Conservation (phyloP, 495 filamentous ascomycete species). For the Chaetomium tenue region DNA sequence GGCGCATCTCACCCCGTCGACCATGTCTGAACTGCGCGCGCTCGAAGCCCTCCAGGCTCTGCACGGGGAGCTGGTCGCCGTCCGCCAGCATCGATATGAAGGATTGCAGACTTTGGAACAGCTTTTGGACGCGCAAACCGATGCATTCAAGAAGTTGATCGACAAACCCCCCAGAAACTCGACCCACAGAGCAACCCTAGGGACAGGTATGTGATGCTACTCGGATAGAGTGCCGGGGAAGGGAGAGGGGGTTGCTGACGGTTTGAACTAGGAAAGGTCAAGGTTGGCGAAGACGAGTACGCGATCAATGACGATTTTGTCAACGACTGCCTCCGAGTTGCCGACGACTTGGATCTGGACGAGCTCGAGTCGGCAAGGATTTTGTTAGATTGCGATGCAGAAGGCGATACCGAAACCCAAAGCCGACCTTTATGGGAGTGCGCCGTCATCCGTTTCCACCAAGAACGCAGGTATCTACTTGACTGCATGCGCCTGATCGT, state of each 20-base stretch:
- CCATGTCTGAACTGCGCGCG: constrained; percentile 64
- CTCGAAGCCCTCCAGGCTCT: constrained; percentile 71
- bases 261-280: constrained; percentile 61
- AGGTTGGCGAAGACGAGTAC: constrained; percentile 68
- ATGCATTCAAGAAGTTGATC: constrained; percentile 73
- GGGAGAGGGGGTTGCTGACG: constrained; percentile 37
- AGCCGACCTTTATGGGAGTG: constrained; percentile 68
- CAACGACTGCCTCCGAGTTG: constrained; percentile 70
- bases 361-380: constrained; percentile 77
- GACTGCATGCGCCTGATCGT: constrained; percentile 78
- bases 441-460: constrained; percentile 81
- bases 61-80: constrained; percentile 70
- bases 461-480: constrained; percentile 70
- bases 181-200: constrained; percentile 53
- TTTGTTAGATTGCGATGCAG: constrained; percentile 64
- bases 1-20: constrained; percentile 20
- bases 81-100: constrained; percentile 59
- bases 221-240: neutral
- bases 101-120: constrained; percentile 62
- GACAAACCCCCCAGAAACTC: constrained; percentile 71
- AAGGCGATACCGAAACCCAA: constrained; percentile 60
- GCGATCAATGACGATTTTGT: constrained; percentile 83
- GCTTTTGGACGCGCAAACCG: constrained; percentile 65
- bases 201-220: constrained; percentile 42
- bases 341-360: constrained; percentile 85